These are phyloP conservation scores for Botrytis hyacinthi DNA, from an alignment of 2,329 filamentous ascomycete species.

Conservation along the genomic window DNA sequence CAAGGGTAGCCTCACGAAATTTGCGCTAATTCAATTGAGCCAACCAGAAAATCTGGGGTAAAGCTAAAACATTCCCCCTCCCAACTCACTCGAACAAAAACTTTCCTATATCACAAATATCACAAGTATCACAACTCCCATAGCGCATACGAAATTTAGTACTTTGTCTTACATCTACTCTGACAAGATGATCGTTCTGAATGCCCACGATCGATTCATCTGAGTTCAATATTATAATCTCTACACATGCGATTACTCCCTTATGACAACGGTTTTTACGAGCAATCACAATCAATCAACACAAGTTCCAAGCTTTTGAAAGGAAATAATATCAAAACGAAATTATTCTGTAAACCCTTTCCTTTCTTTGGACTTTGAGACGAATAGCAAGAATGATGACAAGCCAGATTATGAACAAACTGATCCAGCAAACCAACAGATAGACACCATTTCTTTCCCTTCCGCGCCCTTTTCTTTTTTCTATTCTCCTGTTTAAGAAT, in stretches of 20 bases:
- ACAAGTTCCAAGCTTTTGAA: background rate
- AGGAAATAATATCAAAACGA: background rate
- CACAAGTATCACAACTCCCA: background rate
- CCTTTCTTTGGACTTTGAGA: fast-evolving
- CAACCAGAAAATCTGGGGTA: constrained; percentile 18
- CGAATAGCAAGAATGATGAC: background rate
- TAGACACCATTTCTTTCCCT: background rate
- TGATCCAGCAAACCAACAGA: background rate
- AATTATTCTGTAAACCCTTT: background rate
- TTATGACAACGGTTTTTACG: background rate
- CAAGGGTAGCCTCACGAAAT: background rate
- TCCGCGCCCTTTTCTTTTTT: background rate
- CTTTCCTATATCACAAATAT: background rate
- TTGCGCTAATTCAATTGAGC: constrained; percentile 8
- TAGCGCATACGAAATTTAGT: too few relatives aligned
- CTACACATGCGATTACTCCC: background rate
- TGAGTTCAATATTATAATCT: background rate
- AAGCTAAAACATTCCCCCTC: background rate
- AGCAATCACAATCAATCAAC: background rate
- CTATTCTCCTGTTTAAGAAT: background rate
- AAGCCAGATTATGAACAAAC: too few relatives aligned
- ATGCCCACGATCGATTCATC: background rate
- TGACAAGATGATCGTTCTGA: background rate
- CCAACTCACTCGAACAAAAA: background rate
- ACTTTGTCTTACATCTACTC: too few relatives aligned